Conservation (phyloP, 2,329 filamentous ascomycete species). For the Ceratocystis harringtonii region DNA sequence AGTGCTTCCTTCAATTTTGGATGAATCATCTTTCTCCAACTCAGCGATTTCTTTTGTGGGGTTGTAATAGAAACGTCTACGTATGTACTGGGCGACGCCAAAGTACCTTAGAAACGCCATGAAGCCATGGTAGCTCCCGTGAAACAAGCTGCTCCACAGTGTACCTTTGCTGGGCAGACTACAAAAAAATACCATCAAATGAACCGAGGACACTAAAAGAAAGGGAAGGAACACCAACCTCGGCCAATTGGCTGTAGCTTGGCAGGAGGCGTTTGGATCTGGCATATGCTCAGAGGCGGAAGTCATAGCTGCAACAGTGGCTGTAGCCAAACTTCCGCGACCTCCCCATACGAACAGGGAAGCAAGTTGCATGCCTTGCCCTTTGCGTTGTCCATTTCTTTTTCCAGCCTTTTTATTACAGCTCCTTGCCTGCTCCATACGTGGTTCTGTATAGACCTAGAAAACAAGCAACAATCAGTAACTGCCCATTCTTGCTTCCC, state of each 20-base stretch:
- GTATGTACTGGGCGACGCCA: neutral
- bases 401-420: conserved; percentile 14
- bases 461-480: neutral
- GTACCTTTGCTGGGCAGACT: neutral
- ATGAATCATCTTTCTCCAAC: neutral
- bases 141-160: neutral
- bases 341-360: no score
- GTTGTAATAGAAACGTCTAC: neutral
- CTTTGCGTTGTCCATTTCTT: conserved; percentile 13
- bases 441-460: neutral
- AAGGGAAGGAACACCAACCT: conserved; percentile 15
- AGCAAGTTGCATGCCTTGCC: neutral
- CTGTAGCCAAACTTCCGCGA: neutral
- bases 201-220: conserved; percentile 14
- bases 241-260: conserved; percentile 4
- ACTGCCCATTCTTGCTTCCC: neutral
- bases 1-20: neutral
- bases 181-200: neutral
- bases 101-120: neutral
- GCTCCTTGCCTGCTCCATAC: conserved; percentile 10
- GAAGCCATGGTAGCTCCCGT: neutral
- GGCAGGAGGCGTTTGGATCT: neutral
- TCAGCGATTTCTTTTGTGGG: neutral
- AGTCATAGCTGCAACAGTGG: neutral
- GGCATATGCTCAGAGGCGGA: neutral